A percentile compares a stretch with the other conserved stretches of the same genome.
These are phyloP conservation scores for Physaria fendleri DNA, from an alignment of 345 rosid species.

Conservation along the genomic window DNA sequence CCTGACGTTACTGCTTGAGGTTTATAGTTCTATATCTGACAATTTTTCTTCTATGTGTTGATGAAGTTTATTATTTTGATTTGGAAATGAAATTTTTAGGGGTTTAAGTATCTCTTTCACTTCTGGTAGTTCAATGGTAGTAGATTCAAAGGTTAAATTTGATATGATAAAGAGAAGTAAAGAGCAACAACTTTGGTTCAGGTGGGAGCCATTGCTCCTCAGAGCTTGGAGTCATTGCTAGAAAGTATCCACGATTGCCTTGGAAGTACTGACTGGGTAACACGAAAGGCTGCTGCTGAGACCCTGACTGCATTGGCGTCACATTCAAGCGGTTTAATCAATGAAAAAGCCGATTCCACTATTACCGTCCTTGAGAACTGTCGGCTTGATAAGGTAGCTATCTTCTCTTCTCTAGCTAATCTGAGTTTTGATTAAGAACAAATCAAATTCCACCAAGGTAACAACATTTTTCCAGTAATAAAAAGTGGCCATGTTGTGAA, in stretches of 20 bases:
- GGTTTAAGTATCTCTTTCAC: not conserved
- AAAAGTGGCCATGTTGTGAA: conserved; percentile 3
- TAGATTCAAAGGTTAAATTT: not conserved
- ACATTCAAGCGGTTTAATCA: conserved; percentile 66
- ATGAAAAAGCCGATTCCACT: conserved; percentile 62
- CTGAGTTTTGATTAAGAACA: not conserved
- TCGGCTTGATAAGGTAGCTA: conserved; percentile 90
- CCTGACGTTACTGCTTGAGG: not conserved
- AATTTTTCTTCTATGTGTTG: not conserved
- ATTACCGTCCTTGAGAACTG: conserved; percentile 64
- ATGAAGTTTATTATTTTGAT: not conserved
- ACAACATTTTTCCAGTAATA: not conserved
- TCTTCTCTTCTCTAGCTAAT: conserved; percentile 4
- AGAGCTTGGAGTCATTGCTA: conserved; percentile 66
- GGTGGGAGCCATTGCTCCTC: conserved; percentile 92
- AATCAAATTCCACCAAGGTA: not conserved
- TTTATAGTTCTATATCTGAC: not conserved
- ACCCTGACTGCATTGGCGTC: conserved; percentile 63
- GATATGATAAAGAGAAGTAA: conserved; percentile 7
- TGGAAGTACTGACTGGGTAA: conserved; percentile 92
- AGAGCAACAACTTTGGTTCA: conserved; percentile 32
- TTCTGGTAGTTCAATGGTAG: not conserved
- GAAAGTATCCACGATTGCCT: conserved; percentile 85
- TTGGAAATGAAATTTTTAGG: not conserved
- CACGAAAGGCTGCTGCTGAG: conserved; percentile 97